These are phyloP conservation scores for Emmonsia crescens DNA, from an alignment of 2,329 filamentous ascomycete species.

Conservation along the genomic window DNA sequence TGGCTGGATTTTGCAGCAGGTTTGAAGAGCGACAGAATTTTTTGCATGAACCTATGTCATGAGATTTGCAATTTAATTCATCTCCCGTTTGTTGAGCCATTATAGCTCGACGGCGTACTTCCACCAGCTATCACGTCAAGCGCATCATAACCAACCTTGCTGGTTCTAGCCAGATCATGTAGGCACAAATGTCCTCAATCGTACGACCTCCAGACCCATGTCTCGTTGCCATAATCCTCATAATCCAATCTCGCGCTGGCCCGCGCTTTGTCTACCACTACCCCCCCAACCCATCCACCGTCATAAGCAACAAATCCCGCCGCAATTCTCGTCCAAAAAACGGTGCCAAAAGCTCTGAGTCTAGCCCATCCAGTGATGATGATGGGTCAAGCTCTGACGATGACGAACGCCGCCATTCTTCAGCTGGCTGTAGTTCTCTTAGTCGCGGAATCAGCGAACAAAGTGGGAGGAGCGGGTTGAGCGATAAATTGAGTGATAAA, in stretches of 20 bases:
- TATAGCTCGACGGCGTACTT: neutral
- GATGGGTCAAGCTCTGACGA: constrained; percentile 30
- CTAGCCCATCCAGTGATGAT: constrained; percentile 28
- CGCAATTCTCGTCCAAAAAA: constrained; percentile 25
- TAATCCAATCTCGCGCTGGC: constrained; percentile 65
- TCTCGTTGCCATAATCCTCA: constrained; percentile 59
- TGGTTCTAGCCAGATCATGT: constrained; percentile 3
- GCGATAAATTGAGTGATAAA: neutral
- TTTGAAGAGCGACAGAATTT: neutral
- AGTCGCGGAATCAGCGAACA: neutral
- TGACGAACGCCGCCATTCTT: constrained; percentile 13
- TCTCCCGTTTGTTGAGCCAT: neutral
- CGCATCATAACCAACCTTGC: neutral
- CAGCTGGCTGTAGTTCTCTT: neutral
- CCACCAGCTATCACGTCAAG: neutral
- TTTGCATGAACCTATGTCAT: neutral
- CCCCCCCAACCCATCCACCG: constrained; percentile 45
- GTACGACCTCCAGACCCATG: constrained; percentile 43
- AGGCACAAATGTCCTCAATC: constrained; percentile 34
- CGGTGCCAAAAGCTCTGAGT: constrained; percentile 25
- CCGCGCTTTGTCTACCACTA: constrained; percentile 81
- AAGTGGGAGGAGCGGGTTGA: neutral
- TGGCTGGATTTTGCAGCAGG: neutral
- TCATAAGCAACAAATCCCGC: constrained; percentile 14
- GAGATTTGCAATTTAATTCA: neutral